These are phyloP conservation scores for Colletotrichum sidae DNA, from an alignment of 2,329 filamentous ascomycete species.

Conservation along the genomic window DNA sequence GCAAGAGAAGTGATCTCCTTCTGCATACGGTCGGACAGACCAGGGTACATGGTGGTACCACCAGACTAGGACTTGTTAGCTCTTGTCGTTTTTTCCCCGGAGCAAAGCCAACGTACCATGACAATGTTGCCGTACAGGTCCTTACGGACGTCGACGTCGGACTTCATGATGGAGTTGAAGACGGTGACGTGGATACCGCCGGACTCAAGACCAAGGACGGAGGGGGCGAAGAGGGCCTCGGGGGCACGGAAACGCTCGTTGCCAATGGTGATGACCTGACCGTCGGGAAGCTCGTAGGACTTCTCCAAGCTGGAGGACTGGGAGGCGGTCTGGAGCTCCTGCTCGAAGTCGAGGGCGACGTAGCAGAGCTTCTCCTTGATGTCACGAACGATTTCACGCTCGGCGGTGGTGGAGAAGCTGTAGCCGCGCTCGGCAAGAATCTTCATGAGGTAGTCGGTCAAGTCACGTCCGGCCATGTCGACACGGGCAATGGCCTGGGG, in stretches of 20 bases:
- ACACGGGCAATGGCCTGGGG: conserved; percentile 99
- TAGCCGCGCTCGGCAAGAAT: conserved; percentile 99
- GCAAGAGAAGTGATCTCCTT: conserved; percentile 99
- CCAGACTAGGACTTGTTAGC: conserved; percentile 78
- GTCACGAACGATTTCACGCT: conserved; percentile 99
- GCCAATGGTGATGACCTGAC: conserved; percentile 99
- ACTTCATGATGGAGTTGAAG: conserved; percentile 99
- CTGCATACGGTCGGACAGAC: conserved; percentile 99
- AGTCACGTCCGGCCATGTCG: conserved; percentile 99
- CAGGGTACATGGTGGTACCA: conserved; percentile 99
- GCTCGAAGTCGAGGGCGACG: conserved; percentile 99
- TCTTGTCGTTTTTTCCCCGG: neutral
- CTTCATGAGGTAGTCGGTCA: conserved; percentile 99
- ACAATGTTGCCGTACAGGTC: conserved; percentile 99
- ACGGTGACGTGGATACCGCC: conserved; percentile 99
- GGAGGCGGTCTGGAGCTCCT: conserved; percentile 99
- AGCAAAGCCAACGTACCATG: conserved; percentile 80
- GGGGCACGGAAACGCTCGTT: conserved; percentile 99
- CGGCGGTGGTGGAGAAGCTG: conserved; percentile 99
- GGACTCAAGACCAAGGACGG: conserved; percentile 96
- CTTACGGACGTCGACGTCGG: conserved; percentile 99
- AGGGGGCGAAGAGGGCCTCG: conserved; percentile 99
- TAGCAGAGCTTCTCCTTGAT: conserved; percentile 99
- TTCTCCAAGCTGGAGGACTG: conserved; percentile 99
- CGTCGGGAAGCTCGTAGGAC: conserved; percentile 99